A percentile compares a stretch with the other conserved stretches of the same genome.
phyloP scores from a whole-genome alignment of 1,139 yeast genomes.

The Suhomyces panamericanus region DNA sequence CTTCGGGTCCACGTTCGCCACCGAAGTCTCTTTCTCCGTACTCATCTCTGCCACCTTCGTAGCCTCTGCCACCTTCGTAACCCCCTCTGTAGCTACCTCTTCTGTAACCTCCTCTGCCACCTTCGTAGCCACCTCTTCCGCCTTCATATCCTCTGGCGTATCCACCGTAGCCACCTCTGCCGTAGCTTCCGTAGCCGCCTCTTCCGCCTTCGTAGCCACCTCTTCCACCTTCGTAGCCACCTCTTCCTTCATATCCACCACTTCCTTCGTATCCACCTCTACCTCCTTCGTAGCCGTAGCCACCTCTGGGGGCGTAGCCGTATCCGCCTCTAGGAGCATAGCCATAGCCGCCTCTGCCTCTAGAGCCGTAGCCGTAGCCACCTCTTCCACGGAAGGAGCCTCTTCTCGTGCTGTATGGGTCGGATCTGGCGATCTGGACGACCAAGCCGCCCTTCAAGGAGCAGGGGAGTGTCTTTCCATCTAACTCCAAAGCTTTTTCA shows the following conservation, averaged over 20 bases:
- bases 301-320: slow-evolving; percentile 19
- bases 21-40: slow-evolving; percentile 19
- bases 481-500: slow-evolving; percentile 57
- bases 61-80: slow-evolving; percentile 7
- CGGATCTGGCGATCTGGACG: slow-evolving; percentile 62
- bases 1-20: slow-evolving; percentile 18
- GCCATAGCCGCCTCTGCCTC: slow-evolving; percentile 20
- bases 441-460: slow-evolving; percentile 41
- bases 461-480: slow-evolving; percentile 46
- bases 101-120: slow-evolving; percentile 12
- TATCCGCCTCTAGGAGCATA: slow-evolving; percentile 19
- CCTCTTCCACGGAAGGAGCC: slow-evolving; percentile 28
- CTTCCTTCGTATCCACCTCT: slow-evolving; percentile 22
- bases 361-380: slow-evolving; percentile 15
- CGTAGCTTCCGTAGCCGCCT: slow-evolving; percentile 14
- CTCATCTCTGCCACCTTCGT: slow-evolving; percentile 9
- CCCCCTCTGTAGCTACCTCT: slow-evolving; percentile 6
- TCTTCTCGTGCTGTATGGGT: slow-evolving; percentile 45
- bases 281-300: slow-evolving; percentile 23
- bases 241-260: slow-evolving; percentile 20
- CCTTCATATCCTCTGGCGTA: slow-evolving; percentile 18
- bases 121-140: slow-evolving; percentile 7
- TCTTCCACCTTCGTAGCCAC: slow-evolving; percentile 13
- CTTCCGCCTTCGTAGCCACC: slow-evolving; percentile 18
- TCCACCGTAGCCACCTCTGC: slow-evolving; percentile 17